Evolutionary conservation across 2,329 filamentous ascomycete genomes (phyloP), one percentile per base, ranked within the genome.

Genomic region (Ophiostoma perfectum): DNA sequence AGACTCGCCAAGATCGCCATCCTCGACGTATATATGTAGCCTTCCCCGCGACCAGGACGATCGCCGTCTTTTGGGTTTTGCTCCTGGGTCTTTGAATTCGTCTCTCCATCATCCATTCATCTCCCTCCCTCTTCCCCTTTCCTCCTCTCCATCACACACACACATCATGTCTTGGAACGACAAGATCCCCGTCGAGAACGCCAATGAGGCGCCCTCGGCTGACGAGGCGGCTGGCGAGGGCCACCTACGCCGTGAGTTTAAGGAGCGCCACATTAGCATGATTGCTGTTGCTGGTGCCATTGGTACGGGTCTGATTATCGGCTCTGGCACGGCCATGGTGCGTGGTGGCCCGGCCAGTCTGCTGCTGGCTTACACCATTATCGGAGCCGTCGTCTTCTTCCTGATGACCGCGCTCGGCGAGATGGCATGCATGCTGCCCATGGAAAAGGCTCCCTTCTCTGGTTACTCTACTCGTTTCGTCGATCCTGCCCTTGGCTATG

Each of bases 401-500:
- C 75, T 80, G 73, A 74, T 82, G 81, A 70, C 64, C n/a, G 47
- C 60, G 5, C 81, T 88, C 70, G 86, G 87, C 9, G 87, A 90
- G 76, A 89, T 90, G 87, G 83, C 80, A 44, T 81, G 81, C 55
- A 83, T 83, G 70, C 85, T 87, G 80, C 87, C 87, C n/a, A 64
- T 64, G 63, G 63, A 64, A 38, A 64, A 64, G 63, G 63, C 63
- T 3, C 60, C 60, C 16, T 64, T 64, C 42, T 64, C 63, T 8
- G 63, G 49, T 81, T 90, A 64, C 82, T 81, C 49, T 86, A 86
- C 86, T 18, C 81, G 86, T 72, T 90, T 85, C 83, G 85, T 86
- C 11, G 87, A 89, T 74, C 86, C 88, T 16, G 81, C 87, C 11
- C 78, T 87, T 18, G 86, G 86, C 47, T 88, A 89, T 73, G 81